A percentile compares a stretch with the other conserved stretches of the same genome.
Conservation (phyloP, 106 monocot species). For the Platanthera guangdongensis region DNA sequence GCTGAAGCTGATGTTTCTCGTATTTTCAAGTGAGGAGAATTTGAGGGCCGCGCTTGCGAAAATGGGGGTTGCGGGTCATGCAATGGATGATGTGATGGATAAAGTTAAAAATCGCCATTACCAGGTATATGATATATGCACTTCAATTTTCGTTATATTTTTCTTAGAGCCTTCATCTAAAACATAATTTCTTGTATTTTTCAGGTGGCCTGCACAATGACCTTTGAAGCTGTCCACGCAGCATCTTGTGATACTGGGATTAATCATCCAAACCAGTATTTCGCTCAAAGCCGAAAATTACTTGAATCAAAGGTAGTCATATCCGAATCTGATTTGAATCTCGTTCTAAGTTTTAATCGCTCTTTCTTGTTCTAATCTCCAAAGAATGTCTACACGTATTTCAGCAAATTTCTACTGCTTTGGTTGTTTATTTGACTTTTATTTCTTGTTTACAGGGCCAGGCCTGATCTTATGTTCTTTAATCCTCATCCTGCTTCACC, state of each 20-base stretch:
- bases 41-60: conserved; percentile 75
- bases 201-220: conserved; percentile 84
- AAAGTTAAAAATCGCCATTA: conserved; percentile 81
- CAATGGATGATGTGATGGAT: conserved; percentile 82
- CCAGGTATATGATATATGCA: conserved; percentile 40
- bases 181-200: conserved; percentile 10
- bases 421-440: background rate
- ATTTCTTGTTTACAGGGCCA: background rate
- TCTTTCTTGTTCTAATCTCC: background rate
- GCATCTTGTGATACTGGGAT: conserved; percentile 59
- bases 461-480: background rate
- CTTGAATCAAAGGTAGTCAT: conserved; percentile 25
- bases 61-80: conserved; percentile 61
- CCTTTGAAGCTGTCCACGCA: conserved; percentile 70
- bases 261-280: conserved; percentile 64
- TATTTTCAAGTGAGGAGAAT: conserved; percentile 61
- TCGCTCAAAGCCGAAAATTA: conserved; percentile 43
- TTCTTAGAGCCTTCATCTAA: conserved; percentile 1
- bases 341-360: background rate
- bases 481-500: background rate
- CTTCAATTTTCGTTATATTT: background rate
- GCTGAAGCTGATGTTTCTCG: background rate
- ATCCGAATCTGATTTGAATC: no score
- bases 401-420: background rate
- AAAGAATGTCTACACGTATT: background rate